phyloP scores from a whole-genome alignment of 345 rosid species.

The Toxicodendron radicans region DNA sequence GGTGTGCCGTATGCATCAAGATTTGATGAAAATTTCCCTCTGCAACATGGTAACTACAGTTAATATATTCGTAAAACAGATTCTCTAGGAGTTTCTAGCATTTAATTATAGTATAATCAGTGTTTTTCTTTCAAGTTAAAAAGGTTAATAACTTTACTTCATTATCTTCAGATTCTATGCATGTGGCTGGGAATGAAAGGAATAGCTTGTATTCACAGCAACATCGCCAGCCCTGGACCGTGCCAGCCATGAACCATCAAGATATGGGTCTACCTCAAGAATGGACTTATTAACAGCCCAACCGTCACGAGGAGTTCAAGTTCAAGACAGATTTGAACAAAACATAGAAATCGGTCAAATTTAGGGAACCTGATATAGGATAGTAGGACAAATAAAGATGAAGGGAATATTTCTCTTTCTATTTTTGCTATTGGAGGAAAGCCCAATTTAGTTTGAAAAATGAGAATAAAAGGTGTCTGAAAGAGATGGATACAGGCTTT shows the following conservation, averaged over 20 bases:
- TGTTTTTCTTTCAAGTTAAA: slow-evolving; percentile 8
- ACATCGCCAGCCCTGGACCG: slow-evolving; percentile 34
- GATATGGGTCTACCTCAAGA: slow-evolving; percentile 71
- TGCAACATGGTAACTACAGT: slow-evolving; percentile 44
- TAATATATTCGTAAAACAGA: background rate
- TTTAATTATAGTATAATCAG: background rate
- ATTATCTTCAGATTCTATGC: slow-evolving; percentile 30
- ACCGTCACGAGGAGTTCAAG: too few relatives aligned
- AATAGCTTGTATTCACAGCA: slow-evolving; percentile 33
- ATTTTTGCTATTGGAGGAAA: background rate
- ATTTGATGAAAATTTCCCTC: slow-evolving; percentile 35
- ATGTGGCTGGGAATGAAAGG: slow-evolving; percentile 21
- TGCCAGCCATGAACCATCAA: slow-evolving; percentile 40
- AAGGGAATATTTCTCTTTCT: slow-evolving; percentile 5
- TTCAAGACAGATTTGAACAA: background rate
- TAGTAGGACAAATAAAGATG: slow-evolving; percentile 17
- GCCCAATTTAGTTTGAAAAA: background rate
- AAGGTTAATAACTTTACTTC: slow-evolving; percentile 6
- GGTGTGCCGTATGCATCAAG: slow-evolving; percentile 43
- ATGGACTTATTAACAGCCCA: slow-evolving; percentile 62
- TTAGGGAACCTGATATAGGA: background rate
- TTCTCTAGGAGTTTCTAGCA: background rate
- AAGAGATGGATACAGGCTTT: slow-evolving; percentile 6
- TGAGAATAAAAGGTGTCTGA: background rate
- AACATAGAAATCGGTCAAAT: background rate